These are phyloP conservation scores for Pythium vanterpoolii DNA, from an alignment of 352 stramenopile species.

Conservation along the genomic window DNA sequence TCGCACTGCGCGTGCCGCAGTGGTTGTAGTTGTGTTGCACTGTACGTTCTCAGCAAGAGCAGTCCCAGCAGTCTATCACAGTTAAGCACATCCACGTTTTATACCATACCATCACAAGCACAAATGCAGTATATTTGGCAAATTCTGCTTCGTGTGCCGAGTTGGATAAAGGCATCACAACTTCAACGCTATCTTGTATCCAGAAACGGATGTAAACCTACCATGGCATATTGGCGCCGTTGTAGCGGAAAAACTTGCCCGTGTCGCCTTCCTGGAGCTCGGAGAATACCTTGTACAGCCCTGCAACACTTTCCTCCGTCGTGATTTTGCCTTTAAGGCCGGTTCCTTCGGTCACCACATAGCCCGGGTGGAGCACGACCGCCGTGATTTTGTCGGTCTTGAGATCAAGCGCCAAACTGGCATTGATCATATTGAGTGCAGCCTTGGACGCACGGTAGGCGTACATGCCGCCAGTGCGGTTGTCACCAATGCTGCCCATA, in stretches of 20 bases:
- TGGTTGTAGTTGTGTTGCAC: too few relatives aligned
- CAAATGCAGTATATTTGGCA: too few relatives aligned
- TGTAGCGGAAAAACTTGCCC: constrained; percentile 30
- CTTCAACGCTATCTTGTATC: too few relatives aligned
- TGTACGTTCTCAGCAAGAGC: too few relatives aligned
- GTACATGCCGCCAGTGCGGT: constrained; percentile 39
- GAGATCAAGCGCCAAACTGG: constrained; percentile 38
- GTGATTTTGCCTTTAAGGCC: constrained; percentile 40
- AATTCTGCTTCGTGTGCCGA: too few relatives aligned
- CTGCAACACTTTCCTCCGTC: constrained; percentile 42
- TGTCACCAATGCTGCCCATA: constrained; percentile 48
- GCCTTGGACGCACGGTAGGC: constrained; percentile 67
- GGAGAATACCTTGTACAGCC: constrained; percentile 51
- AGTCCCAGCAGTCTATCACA: too few relatives aligned
- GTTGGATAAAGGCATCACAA: too few relatives aligned
- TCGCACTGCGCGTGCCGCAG: too few relatives aligned
- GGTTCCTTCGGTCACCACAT: constrained; percentile 57
- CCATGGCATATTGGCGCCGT: constrained; percentile 25
- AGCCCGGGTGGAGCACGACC: constrained; percentile 47
- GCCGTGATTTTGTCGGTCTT: constrained; percentile 37
- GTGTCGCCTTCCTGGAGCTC: constrained; percentile 47
- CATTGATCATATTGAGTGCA: constrained; percentile 64
- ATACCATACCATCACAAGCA: too few relatives aligned
- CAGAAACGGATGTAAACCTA: too few relatives aligned
- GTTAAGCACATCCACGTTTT: too few relatives aligned